Evolutionary conservation across 2,329 filamentous ascomycete species (phyloP), one percentile per base, ranked within the genome.

Genomic region (Aotearoamyces nothofagi): DNA sequence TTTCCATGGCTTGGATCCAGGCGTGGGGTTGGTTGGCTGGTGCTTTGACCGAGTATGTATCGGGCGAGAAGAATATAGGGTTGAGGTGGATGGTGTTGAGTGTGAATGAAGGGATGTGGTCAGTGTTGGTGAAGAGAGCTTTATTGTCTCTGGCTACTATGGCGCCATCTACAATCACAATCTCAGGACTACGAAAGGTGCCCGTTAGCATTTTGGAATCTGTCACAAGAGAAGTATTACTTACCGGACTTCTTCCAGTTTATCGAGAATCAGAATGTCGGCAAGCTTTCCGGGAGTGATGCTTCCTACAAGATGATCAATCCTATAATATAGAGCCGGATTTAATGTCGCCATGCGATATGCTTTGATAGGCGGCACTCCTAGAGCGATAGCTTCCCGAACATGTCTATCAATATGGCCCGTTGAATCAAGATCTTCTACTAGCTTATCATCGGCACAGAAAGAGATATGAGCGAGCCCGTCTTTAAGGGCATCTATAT

Each of bases 1-100:
- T 44, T 27, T 42, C 39, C 24, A 41, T 40, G 5, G 33, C 41
- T 24, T 43, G 40, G 3, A 44, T 34, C 35, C 35, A 44, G 7
- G 36, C 36, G 12, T 33, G 17, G 5, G 24, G 4, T n/a, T 25
- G 34, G 5, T 23, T 27, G 15, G 12, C 12, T 13, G 5, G 20
- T 8, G 31, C 29, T 5, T 24, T 25, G 4, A 42, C 35, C 10
- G 32, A 27, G 28, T 36, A 42, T 5, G 32, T 33, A 13, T 24
- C 23, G 4, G 33, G 10, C 5, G 20, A 15, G 8, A 39, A 24
- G 14, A 35, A 36, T 1, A 5, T 9, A 3, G 31, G 14, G 17
- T 39, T 22, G 17, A 39, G 26, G 17, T 36, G 24, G 4, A 39
- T 30, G 7, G 38, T 42, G 13, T 40, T 36, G 9, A 40, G 30